Percentiles rank a stretch among this genome's conserved stretches.
These are phyloP conservation scores for Piper longum DNA, from an alignment of 164 flowering plant species.

Conservation along the genomic window DNA sequence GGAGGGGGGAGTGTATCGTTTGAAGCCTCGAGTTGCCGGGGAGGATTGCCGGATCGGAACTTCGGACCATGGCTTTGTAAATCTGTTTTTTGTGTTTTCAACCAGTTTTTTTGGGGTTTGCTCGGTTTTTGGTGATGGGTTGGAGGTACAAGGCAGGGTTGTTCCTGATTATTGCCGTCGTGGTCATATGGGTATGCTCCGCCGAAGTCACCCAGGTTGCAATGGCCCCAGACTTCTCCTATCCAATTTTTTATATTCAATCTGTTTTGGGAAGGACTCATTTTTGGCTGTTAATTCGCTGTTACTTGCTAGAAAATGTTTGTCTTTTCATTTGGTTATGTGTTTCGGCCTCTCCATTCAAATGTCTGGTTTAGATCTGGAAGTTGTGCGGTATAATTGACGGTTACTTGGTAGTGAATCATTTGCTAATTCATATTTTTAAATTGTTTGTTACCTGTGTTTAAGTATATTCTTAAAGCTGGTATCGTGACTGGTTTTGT, in stretches of 20 bases:
- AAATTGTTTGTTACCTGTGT: too few relatives aligned
- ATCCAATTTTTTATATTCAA: neutral
- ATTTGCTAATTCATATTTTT: too few relatives aligned
- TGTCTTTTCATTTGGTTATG: neutral
- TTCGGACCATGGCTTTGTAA: neutral
- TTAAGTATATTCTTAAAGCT: neutral
- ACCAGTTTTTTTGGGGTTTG: neutral
- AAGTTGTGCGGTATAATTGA: too few relatives aligned
- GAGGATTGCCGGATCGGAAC: neutral
- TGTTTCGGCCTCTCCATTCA: too few relatives aligned
- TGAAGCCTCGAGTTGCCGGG: neutral
- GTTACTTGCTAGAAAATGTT: neutral
- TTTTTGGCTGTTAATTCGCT: too few relatives aligned
- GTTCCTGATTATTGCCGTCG: conserved; percentile 62
- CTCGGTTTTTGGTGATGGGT: conserved; percentile 28
- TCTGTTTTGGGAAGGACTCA: neutral
- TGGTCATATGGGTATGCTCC: conserved; percentile 86
- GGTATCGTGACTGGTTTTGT: neutral
- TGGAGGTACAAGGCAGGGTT: conserved; percentile 82
- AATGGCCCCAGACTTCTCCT: neutral
- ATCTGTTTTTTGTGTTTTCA: neutral
- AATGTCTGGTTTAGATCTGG: too few relatives aligned
- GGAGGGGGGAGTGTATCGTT: too few relatives aligned
- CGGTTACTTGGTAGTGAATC: too few relatives aligned
- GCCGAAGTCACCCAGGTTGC: conserved; percentile 97